Evolutionary conservation across 2,329 filamentous ascomycete species (phyloP), one percentile per base, ranked within the genome.

Genomic region (Penicillium hordei): DNA sequence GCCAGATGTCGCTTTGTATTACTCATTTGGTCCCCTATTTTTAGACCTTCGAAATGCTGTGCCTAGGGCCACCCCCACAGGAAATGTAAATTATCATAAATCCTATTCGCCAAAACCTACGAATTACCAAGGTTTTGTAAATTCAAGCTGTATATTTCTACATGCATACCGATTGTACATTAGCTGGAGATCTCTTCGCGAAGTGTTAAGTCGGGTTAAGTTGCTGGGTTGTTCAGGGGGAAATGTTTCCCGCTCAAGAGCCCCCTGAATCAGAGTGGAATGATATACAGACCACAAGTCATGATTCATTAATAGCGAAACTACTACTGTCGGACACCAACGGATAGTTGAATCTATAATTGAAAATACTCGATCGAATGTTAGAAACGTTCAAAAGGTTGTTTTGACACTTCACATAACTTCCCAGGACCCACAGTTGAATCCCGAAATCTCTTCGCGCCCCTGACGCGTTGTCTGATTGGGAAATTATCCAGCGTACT

Each of bases 361-460:
- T 19, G 17, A 6, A 45, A 9, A 52, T 25, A 33, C 19, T 13
- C 5, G 9, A 51, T 31, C 27, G n/a, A 52, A 7, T 13, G 23
- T 19, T 19, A n/a, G 17, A 27, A 55, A 34, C 64, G 5, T 65
- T 31, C 67, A 33, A 25, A 19, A 25, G 23, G 42, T 21, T 48
- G 33, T 53, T 48, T 33, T 12, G 33, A 38, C 12, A 21, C 9
- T 52, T 51, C 39, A 42, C 48, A 53, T 39, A 53, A 33, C 54
- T 51, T 42, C 55, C 55, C 29, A 19, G 55, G 55, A 57, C 55
- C 55, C 55, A 57, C 55, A 51, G 19, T 48, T 34, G 33, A 40
- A 19, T 21, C 21, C 55, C 42, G 49, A 57, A 57, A 57, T 57
- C 55, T 57, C 55, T 57, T 57, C 55, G 46, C 39, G 31, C 55